Conservation (phyloP, 768 basidiomycete genomes). For the Thelephora aurantiotincta region DNA sequence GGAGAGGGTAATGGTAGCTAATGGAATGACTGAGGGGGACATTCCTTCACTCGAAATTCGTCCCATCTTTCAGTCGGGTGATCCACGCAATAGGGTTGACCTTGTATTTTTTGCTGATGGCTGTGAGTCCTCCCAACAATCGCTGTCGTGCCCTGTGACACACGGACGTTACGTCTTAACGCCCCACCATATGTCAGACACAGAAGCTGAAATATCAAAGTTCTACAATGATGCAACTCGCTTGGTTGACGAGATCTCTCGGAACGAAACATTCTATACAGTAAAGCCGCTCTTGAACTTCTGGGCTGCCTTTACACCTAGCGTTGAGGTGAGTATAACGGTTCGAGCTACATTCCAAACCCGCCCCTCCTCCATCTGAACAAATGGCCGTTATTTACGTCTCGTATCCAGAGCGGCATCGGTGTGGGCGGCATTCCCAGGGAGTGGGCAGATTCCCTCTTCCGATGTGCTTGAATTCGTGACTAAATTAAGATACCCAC, state of each 20-base stretch:
- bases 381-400: background rate
- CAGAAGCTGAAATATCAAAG: conserved; percentile 37
- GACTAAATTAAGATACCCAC: background rate
- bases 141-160: background rate
- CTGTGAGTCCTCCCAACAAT: conserved; percentile 32
- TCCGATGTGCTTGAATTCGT: background rate
- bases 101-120: conserved; percentile 70
- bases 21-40: background rate
- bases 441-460: conserved; percentile 28
- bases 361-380: background rate
- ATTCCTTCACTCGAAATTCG: conserved; percentile 36
- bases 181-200: conserved; percentile 25
- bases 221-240: conserved; percentile 53
- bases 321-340: conserved; percentile 38
- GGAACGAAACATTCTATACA: conserved; percentile 64
- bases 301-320: conserved; percentile 69
- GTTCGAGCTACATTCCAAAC: background rate
- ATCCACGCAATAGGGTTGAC: conserved; percentile 52
- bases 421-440: conserved; percentile 56
- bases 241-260: conserved; percentile 54
- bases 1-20: background rate
- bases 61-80: conserved; percentile 47
- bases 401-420: conserved; percentile 43
- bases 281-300: conserved; percentile 69
- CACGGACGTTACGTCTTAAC: background rate